Evolutionary conservation across 1,139 yeast species (phyloP).

Genomic region (Pichia sp.): DNA sequence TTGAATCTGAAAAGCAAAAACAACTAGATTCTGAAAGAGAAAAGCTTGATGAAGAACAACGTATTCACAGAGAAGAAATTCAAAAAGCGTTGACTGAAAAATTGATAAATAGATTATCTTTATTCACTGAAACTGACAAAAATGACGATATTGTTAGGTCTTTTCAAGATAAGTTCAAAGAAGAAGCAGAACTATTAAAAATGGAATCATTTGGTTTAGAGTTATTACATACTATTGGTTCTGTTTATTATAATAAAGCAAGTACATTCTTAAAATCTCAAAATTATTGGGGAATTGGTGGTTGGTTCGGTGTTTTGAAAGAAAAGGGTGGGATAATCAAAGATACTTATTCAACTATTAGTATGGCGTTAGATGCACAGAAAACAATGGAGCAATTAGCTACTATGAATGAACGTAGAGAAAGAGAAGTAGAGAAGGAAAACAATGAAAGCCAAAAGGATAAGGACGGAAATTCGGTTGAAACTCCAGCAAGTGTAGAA

Average conservation of each 20-base stretch:
- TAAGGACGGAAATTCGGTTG: neutral
- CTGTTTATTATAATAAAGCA: slow-evolving; percentile 57
- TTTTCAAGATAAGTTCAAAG: slow-evolving; percentile 61
- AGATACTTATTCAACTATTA: slow-evolving; percentile 83
- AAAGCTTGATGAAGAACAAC: slow-evolving; percentile 73
- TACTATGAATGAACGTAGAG: slow-evolving; percentile 60
- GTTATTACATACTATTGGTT: slow-evolving; percentile 67
- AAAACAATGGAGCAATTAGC: slow-evolving; percentile 79
- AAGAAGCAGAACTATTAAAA: slow-evolving; percentile 77
- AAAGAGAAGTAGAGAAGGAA: slow-evolving; percentile 30
- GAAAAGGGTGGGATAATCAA: slow-evolving; percentile 86
- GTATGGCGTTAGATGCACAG: slow-evolving; percentile 89
- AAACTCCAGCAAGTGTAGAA: slow-evolving; percentile 50
- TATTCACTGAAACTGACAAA: slow-evolving; percentile 81
- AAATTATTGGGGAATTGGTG: slow-evolving; percentile 71
- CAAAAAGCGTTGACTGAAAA: slow-evolving; percentile 58
- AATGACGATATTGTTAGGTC: slow-evolving; percentile 60
- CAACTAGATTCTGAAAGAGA: slow-evolving; percentile 58
- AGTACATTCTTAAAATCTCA: slow-evolving; percentile 45
- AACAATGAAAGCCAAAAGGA: slow-evolving; percentile 14
- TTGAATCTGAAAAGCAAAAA: slow-evolving; percentile 39
- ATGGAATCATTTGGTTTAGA: slow-evolving; percentile 81
- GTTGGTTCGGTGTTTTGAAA: slow-evolving; percentile 75
- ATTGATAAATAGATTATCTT: slow-evolving; percentile 58
- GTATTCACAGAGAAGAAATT: slow-evolving; percentile 64